Evolutionary conservation across 2,329 filamentous ascomycete species (phyloP).

Genomic region (Pestalotiopsis sp.): DNA sequence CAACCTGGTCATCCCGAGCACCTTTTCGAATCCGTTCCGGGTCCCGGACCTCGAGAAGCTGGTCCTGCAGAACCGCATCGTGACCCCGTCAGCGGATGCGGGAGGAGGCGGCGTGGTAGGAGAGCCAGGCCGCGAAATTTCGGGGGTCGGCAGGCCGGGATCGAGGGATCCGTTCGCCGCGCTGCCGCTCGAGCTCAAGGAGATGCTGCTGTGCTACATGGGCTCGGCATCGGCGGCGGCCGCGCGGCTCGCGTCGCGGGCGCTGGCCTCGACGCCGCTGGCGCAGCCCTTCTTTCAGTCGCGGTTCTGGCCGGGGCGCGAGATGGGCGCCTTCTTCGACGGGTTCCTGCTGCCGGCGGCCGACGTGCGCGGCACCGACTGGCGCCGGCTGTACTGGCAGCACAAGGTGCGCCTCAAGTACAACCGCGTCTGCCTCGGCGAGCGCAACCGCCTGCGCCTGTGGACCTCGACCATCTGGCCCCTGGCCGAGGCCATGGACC

Average conservation of each 20-base stretch:
- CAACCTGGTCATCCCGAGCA: slow-evolving; percentile 25
- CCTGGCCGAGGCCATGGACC: slow-evolving; percentile 20
- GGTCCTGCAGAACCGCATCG: slow-evolving; percentile 17
- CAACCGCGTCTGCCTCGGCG: slow-evolving; percentile 23
- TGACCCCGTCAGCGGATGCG: background rate
- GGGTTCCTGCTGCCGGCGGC: slow-evolving; percentile 20
- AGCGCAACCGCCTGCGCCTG: slow-evolving; percentile 26
- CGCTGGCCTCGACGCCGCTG: slow-evolving; percentile 21
- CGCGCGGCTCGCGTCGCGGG: slow-evolving; percentile 26
- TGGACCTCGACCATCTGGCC: slow-evolving; percentile 27
- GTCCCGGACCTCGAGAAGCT: slow-evolving; percentile 23
- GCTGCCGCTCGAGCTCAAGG: slow-evolving; percentile 24
- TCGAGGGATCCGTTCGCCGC: slow-evolving; percentile 22
- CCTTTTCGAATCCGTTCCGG: slow-evolving; percentile 25
- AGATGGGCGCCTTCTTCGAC: slow-evolving; percentile 27
- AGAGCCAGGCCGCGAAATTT: background rate
- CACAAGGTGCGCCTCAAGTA: slow-evolving; percentile 19
- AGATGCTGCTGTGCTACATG: slow-evolving; percentile 26
- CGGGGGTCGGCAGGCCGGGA: background rate
- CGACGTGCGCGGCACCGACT: slow-evolving; percentile 22
- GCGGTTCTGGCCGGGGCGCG: slow-evolving; percentile 26
- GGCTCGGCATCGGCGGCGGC: slow-evolving; percentile 18
- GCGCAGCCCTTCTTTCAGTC: slow-evolving; percentile 27
- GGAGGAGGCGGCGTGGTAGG: background rate
- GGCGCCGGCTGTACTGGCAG: slow-evolving; percentile 22